phyloP scores from a whole-genome alignment of 306 rosid species.

The Fragaria iinumae region DNA sequence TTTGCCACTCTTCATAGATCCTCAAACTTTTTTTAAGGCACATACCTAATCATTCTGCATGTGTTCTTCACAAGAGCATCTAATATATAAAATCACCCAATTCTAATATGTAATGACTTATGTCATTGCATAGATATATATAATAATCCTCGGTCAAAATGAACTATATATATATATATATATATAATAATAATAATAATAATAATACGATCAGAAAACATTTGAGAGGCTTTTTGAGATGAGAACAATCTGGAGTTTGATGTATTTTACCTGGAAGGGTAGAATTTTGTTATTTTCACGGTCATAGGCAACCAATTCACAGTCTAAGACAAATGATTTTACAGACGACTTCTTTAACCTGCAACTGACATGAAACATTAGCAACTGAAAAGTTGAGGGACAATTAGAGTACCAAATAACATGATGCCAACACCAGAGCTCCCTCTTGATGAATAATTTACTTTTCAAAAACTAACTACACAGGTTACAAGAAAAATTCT shows the following conservation, averaged over 20 bases:
- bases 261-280: slow-evolving; percentile 74
- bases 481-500: background rate
- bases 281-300: slow-evolving; percentile 57
- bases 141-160: background rate
- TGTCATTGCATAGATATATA: background rate
- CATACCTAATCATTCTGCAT: background rate
- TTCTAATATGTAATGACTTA: background rate
- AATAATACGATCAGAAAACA: no score
- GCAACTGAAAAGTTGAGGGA: slow-evolving; percentile 4
- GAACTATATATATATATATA: no score
- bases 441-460: background rate
- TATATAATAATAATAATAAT: no score
- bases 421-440: slow-evolving; percentile 1
- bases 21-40: background rate
- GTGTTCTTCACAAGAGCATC: background rate
- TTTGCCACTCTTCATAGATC: background rate
- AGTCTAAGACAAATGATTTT: slow-evolving; percentile 81
- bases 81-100: background rate
- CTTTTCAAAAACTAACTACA: background rate
- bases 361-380: slow-evolving; percentile 44
- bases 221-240: background rate
- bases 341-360: slow-evolving; percentile 82
- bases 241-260: background rate
- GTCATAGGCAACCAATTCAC: slow-evolving; percentile 92
- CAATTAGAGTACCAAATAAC: background rate